Evolutionary conservation across 345 rosid genomes (phyloP).

Genomic region (Aurinia saxatilis): DNA sequence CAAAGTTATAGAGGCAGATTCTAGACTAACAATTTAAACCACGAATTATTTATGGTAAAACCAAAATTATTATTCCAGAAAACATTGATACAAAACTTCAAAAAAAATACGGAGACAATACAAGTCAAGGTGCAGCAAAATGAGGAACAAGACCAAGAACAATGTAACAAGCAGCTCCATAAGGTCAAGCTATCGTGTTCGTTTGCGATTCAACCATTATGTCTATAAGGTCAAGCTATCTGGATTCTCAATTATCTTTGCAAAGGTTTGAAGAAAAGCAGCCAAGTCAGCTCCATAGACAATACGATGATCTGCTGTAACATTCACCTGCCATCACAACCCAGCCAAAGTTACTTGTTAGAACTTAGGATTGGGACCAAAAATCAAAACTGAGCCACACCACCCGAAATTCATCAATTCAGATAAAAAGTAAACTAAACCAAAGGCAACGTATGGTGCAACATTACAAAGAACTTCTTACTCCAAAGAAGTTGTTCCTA

Average conservation of each 20-base stretch:
- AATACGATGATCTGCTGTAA: slow-evolving; percentile 92
- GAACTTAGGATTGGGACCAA: too few relatives aligned
- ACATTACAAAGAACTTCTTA: neutral
- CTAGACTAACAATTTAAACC: neutral
- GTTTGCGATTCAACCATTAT: neutral
- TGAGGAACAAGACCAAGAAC: slow-evolving; percentile 5
- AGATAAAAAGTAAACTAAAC: too few relatives aligned
- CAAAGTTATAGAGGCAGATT: too few relatives aligned
- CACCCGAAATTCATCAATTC: too few relatives aligned
- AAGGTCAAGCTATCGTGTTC: neutral
- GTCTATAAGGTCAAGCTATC: slow-evolving; percentile 74
- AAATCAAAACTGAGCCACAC: too few relatives aligned
- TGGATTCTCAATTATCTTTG: slow-evolving; percentile 81
- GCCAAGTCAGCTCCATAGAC: slow-evolving; percentile 95
- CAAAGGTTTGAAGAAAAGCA: slow-evolving; percentile 81
- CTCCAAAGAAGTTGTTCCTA: neutral
- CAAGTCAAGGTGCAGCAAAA: slow-evolving; percentile 7
- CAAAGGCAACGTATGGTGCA: neutral
- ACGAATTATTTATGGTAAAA: neutral
- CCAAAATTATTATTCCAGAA: slow-evolving; percentile 9
- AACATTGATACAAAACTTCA: neutral
- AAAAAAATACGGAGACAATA: slow-evolving; percentile 10
- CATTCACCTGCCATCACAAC: slow-evolving; percentile 63
- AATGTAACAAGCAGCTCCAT: slow-evolving; percentile 10
- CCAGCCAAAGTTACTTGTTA: neutral